These are phyloP conservation scores for Lachnellula occidentalis DNA, from an alignment of 2,329 filamentous ascomycete species.

Conservation along the genomic window DNA sequence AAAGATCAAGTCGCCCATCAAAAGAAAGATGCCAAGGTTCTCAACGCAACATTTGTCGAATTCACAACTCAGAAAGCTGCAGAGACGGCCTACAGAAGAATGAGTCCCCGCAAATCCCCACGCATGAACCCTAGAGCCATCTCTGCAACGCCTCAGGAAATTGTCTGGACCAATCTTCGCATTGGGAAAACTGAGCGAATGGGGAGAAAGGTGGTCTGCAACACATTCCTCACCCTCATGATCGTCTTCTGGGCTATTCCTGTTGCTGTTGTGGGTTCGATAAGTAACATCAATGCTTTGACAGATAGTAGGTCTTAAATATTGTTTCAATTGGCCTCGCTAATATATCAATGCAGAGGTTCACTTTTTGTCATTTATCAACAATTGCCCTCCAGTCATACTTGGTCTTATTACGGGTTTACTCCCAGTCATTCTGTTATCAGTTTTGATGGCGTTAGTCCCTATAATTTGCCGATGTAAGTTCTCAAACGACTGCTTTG, in stretches of 20 bases:
- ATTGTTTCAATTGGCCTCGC: not conserved
- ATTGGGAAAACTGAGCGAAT: slow-evolving; percentile 81
- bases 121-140: slow-evolving; percentile 78
- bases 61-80: slow-evolving; percentile 78
- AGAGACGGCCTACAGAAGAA: slow-evolving; percentile 76
- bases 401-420: slow-evolving; percentile 80
- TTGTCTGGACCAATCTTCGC: slow-evolving; percentile 80
- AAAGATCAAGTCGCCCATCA: slow-evolving; percentile 61
- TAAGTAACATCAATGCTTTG: slow-evolving; percentile 77
- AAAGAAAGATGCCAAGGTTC: slow-evolving; percentile 54
- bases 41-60: slow-evolving; percentile 74
- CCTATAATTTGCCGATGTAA: slow-evolving; percentile 73
- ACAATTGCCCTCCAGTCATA: slow-evolving; percentile 60
- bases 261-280: slow-evolving; percentile 72
- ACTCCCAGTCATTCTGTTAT: slow-evolving; percentile 70
- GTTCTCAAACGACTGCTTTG: slow-evolving; percentile 22
- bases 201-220: slow-evolving; percentile 60
- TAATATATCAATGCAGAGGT: slow-evolving; percentile 34
- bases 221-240: slow-evolving; percentile 64
- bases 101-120: slow-evolving; percentile 76
- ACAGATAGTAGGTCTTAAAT: slow-evolving; percentile 34
- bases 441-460: slow-evolving; percentile 79
- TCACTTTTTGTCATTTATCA: slow-evolving; percentile 68
- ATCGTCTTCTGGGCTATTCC: slow-evolving; percentile 82
- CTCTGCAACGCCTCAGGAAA: slow-evolving; percentile 71